Evolutionary conservation across 225 moss, liverwort and hornwort species (phyloP).

Genomic region (Marchantia polymorpha): DNA sequence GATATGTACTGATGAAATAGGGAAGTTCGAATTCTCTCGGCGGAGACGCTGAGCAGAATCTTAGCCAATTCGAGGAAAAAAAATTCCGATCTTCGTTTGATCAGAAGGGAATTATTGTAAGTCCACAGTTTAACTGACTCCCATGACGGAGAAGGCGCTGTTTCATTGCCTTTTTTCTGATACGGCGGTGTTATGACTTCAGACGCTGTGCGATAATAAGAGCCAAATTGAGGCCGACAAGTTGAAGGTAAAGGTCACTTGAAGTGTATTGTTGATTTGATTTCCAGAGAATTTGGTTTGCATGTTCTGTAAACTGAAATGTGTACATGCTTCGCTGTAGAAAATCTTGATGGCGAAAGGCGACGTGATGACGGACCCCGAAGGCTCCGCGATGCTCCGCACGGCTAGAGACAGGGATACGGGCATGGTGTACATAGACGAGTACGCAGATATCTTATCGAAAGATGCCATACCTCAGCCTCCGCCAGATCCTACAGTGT

Average conservation of each 20-base stretch:
- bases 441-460: constrained; percentile 54
- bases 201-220: constrained; percentile 16
- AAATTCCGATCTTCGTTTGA: too few species aligned
- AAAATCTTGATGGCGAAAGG: constrained; percentile 70
- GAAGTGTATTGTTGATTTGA: not conserved
- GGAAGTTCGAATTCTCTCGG: not conserved
- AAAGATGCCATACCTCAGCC: constrained; percentile 68
- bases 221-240: constrained; percentile 11
- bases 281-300: not conserved
- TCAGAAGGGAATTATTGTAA: too few species aligned
- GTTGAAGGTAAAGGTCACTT: constrained; percentile 21
- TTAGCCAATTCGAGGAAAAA: too few species aligned
- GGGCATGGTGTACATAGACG: constrained; percentile 53
- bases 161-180: too few species aligned
- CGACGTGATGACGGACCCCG: constrained; percentile 62
- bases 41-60: too few species aligned
- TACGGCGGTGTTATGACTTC: not conserved
- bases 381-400: constrained; percentile 55
- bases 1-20: not conserved
- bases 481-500: constrained; percentile 45
- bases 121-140: too few species aligned
- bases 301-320: not conserved
- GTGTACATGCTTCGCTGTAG: constrained; percentile 22
- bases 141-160: too few species aligned
- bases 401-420: constrained; percentile 63